phyloP scores from a whole-genome alignment of 306 rosid genomes.

The Morella rubra region DNA sequence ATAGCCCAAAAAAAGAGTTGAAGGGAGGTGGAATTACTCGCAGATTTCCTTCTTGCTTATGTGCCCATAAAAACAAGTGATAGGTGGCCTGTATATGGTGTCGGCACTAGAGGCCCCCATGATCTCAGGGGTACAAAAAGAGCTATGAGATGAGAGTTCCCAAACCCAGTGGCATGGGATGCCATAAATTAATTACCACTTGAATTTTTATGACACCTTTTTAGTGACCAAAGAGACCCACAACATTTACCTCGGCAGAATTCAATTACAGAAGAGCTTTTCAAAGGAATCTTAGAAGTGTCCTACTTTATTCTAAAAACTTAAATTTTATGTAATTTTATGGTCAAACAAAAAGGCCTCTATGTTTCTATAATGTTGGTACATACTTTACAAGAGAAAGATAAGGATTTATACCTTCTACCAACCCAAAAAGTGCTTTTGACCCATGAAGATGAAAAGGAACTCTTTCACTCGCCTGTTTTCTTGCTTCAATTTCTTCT shows the following conservation, averaged over 20 bases:
- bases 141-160: not conserved
- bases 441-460: constrained; percentile 85
- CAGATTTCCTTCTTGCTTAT: too few relatives aligned
- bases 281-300: constrained; percentile 2
- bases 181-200: too few relatives aligned
- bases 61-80: too few relatives aligned
- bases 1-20: constrained; percentile 9
- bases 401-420: constrained; percentile 60
- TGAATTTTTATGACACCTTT: too few relatives aligned
- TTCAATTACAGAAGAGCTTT: not conserved
- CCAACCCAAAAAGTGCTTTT: constrained; percentile 67
- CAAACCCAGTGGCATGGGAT: not conserved
- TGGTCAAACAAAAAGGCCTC: not conserved
- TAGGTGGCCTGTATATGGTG: too few relatives aligned
- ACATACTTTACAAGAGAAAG: not conserved
- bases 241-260: not conserved
- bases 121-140: not conserved
- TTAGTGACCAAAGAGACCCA: too few relatives aligned
- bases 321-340: not conserved
- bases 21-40: not conserved
- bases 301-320: not conserved
- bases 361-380: not conserved
- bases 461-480: constrained; percentile 61
- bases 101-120: too few relatives aligned
- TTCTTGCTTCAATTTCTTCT: constrained; percentile 84